Conservation (phyloP, 2,329 filamentous ascomycete genomes). For the Aspergillaceae sp. region DNA sequence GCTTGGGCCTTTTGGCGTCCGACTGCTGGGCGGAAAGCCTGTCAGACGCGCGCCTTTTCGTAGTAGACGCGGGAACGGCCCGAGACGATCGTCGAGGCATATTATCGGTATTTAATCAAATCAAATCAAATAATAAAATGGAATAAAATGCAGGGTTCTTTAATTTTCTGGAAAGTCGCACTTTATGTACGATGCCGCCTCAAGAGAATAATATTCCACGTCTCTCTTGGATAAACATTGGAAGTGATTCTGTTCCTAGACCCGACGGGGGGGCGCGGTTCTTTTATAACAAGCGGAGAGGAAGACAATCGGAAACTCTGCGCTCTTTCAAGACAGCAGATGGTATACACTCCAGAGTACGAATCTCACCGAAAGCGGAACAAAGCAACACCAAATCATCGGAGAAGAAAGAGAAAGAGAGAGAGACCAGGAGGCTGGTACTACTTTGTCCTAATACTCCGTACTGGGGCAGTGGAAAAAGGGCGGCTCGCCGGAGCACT, state of each 20-base stretch:
- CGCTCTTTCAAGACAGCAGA: no score
- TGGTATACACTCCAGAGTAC: no score
- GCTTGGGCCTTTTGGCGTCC: slow-evolving; percentile 26
- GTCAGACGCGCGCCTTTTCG: slow-evolving; percentile 28
- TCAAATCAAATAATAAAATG: neutral
- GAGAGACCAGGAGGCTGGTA: slow-evolving; percentile 19
- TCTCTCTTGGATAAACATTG: no score
- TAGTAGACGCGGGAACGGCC: slow-evolving; percentile 25
- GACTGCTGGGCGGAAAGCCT: slow-evolving; percentile 19
- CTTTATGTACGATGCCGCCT: no score
- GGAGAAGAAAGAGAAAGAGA: no score
- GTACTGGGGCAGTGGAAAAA: slow-evolving; percentile 16
- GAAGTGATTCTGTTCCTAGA: no score
- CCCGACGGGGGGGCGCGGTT: no score
- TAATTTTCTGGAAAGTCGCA: no score
- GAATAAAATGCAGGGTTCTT: neutral
- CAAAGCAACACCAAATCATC: neutral
- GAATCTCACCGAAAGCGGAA: neutral
- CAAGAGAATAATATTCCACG: no score
- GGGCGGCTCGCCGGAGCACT: slow-evolving; percentile 5
- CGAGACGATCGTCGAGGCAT: slow-evolving; percentile 33
- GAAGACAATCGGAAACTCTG: no score
- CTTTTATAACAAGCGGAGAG: no score
- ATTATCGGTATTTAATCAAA: slow-evolving; percentile 5
- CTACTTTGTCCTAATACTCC: slow-evolving; percentile 3